Base-by-base conservation (phyloP, 169 alveolate species). In the Plasmodium reichenowi region DNA sequence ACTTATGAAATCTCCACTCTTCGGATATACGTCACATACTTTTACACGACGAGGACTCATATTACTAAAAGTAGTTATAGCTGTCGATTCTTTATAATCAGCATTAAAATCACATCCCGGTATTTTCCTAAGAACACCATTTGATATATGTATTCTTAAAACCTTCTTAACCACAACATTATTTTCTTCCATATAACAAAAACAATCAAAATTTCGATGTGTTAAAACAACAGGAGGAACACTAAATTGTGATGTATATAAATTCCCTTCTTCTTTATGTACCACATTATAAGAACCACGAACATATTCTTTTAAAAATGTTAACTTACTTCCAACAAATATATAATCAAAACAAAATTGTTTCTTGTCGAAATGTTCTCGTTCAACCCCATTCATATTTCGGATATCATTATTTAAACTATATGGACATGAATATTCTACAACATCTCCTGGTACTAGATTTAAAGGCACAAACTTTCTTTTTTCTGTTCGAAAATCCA, bases 31-130 rank as follows among this genome's bases (percentile, higher is more conserved):
- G 8, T 78, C 78, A 66, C 89, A 78, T 24, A 50, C 71, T 54
- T 78, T 78, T 10, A n/a, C 68, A 3, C 4, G n/a, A 0, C 9
- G 13, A 5, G 47, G 54, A 20, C 54, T 66, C 68, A 64, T 64
- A 29, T 24, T 38, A 52, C 20, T 64, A 20, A 64, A 50, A 0
- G 76, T 78, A 8, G 89, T 78, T 22, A 78, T 64, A 17, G 78
- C 78, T 26, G 75, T 48, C 1, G 56, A 66, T 48, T 64, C 58
- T 32, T 76, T 64, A 5, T 47, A 48, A 0, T 47, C 78, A 78
- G 52, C 66, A 22, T 78, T 78, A 71, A 78, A 78, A 52, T 78
- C 78, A 50, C 89, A 78, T 29, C 89, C 78, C 26, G 89, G 71
- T 29, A 24, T 66, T 45, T 48, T 78, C 12, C 26, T 4, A 12